A percentile compares a stretch with the other conserved stretches of the same genome.
Conservation (phyloP, 306 rosid species). For the Vigna radiata region DNA sequence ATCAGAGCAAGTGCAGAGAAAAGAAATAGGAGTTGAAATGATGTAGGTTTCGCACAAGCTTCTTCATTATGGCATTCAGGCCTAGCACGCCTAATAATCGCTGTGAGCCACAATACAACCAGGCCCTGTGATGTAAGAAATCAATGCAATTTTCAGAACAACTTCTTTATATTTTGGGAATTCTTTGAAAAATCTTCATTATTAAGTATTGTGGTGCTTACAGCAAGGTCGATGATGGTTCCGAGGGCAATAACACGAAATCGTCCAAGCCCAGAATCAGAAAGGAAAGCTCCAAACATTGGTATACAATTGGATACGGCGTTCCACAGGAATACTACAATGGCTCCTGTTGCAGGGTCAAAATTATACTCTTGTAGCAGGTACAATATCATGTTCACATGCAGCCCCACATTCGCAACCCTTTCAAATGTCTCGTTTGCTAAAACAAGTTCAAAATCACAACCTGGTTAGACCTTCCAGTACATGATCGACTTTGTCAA, state of each 20-base stretch:
- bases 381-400: conserved; percentile 71
- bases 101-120: conserved; percentile 66
- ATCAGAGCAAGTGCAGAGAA: conserved; percentile 61
- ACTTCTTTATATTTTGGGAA: too few relatives aligned
- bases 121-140: conserved; percentile 53
- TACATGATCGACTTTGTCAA: neutral
- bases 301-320: conserved; percentile 58
- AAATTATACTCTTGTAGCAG: conserved; percentile 57
- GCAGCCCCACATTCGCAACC: conserved; percentile 73
- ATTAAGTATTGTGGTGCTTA: conserved; percentile 42
- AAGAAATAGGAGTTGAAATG: conserved; percentile 56
- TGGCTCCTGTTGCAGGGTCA: conserved; percentile 52
- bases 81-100: conserved; percentile 68
- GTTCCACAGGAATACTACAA: conserved; percentile 60
- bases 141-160: too few relatives aligned
- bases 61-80: conserved; percentile 54
- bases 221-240: conserved; percentile 57
- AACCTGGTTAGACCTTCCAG: conserved; percentile 5
- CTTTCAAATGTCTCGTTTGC: conserved; percentile 84
- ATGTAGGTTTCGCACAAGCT: conserved; percentile 50
- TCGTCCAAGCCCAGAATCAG: conserved; percentile 78
- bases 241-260: conserved; percentile 68
- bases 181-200: too few relatives aligned
- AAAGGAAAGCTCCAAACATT: conserved; percentile 75
- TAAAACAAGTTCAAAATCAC: conserved; percentile 41